Conservation (phyloP, 306 rosid genomes). For the Cotoneaster glaucophyllus region DNA sequence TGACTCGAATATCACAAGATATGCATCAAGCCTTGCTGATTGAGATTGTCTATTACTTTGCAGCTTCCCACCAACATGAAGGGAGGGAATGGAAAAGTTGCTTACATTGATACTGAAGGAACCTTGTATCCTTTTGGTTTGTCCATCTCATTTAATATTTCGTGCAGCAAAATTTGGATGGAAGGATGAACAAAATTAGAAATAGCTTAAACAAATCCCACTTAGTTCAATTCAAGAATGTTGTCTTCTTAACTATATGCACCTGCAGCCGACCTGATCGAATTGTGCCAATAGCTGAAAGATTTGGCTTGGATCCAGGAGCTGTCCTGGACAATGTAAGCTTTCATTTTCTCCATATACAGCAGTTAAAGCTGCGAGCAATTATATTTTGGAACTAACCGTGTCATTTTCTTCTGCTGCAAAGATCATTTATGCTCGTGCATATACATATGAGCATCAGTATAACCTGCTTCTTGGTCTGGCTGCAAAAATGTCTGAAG, state of each 20-base stretch:
- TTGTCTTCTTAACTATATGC: constrained; percentile 27
- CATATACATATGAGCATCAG: constrained; percentile 94
- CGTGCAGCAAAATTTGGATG: background rate
- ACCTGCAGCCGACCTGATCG: constrained; percentile 82
- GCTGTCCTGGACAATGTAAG: constrained; percentile 94
- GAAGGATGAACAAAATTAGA: background rate
- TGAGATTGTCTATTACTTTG: constrained; percentile 8
- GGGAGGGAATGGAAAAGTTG: constrained; percentile 98
- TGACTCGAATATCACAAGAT: background rate
- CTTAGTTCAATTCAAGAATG: background rate
- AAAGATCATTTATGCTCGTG: constrained; percentile 94
- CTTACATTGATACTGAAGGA: constrained; percentile 96
- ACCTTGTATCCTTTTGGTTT: constrained; percentile 66
- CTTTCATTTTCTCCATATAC: constrained; percentile 2
- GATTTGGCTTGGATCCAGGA: constrained; percentile 95
- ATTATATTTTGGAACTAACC: background rate
- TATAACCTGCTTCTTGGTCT: constrained; percentile 80
- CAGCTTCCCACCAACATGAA: constrained; percentile 87
- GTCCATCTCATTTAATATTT: constrained; percentile 4
- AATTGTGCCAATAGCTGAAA: constrained; percentile 85
- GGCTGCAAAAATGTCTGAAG: constrained; percentile 97
- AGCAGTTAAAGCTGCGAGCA: background rate
- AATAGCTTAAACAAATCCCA: constrained; percentile 7
- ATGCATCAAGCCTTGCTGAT: constrained; percentile 10
- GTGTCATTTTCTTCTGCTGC: constrained; percentile 16